Percentiles rank a stretch among this genome's conserved stretches.
Conservation (phyloP, 257 asterid species). For the Anisodus acutangulus region DNA sequence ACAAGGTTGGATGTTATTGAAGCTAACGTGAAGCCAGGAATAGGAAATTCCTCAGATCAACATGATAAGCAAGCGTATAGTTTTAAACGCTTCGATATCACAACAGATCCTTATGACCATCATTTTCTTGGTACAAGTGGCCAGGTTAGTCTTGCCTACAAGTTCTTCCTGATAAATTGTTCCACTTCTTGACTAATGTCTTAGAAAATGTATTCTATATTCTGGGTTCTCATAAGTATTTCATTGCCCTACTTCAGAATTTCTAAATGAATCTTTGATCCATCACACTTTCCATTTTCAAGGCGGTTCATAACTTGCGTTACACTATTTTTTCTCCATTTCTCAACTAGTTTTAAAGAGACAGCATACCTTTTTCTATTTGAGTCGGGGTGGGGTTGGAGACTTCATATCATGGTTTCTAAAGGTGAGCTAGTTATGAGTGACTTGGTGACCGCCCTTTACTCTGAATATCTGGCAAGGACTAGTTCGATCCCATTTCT, state of each 20-base stretch:
- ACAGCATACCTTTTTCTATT: background rate
- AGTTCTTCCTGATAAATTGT: constrained; percentile 22
- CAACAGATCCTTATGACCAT: constrained; percentile 82
- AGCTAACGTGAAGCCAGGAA: constrained; percentile 51
- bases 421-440: constrained; percentile 8
- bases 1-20: constrained; percentile 56
- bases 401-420: constrained; percentile 24
- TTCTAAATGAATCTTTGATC: constrained; percentile 3
- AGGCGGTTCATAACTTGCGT: background rate
- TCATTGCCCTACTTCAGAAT: background rate
- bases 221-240: constrained; percentile 9
- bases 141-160: constrained; percentile 59
- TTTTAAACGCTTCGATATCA: constrained; percentile 86
- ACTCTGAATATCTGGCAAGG: background rate
- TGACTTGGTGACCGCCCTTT: constrained; percentile 7
- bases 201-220: background rate
- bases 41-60: constrained; percentile 39
- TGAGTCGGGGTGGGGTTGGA: background rate
- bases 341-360: background rate
- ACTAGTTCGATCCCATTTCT: background rate
- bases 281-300: background rate
- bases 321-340: constrained; percentile 17
- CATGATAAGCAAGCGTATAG: constrained; percentile 44
- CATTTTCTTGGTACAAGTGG: constrained; percentile 62
- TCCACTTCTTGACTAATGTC: constrained; percentile 20